A percentile compares a stretch with the other conserved stretches of the same genome.
Evolutionary conservation across 116 monocot genomes (phyloP).

Genomic region (Zostera marina): DNA sequence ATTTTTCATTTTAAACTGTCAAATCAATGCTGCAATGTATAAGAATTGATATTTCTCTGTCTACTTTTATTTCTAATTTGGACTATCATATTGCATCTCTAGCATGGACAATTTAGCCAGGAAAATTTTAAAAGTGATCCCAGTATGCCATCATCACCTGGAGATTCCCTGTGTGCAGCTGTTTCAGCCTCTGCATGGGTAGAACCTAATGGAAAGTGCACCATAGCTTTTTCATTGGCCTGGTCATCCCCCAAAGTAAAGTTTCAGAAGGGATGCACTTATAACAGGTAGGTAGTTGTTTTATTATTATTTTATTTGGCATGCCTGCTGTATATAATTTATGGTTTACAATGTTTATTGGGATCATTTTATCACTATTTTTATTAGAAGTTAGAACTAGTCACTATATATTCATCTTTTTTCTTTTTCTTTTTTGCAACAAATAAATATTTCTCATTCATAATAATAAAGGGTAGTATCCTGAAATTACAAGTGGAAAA

Average conservation of each 20-base stretch:
- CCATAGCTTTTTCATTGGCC: slow-evolving; percentile 76
- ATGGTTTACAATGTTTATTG: neutral
- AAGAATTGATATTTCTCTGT: neutral
- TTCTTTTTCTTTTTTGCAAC: too few relatives aligned
- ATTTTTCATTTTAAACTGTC: too few relatives aligned
- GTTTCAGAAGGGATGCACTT: slow-evolving; percentile 83
- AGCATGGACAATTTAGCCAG: slow-evolving; percentile 71
- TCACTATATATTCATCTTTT: too few relatives aligned
- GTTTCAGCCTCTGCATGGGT: slow-evolving; percentile 93
- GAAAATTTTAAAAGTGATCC: slow-evolving; percentile 57
- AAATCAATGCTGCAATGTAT: too few relatives aligned
- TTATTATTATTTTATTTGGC: neutral
- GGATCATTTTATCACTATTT: neutral
- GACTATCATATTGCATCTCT: neutral
- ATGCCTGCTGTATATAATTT: neutral
- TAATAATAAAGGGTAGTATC: too few relatives aligned
- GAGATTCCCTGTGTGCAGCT: slow-evolving; percentile 69
- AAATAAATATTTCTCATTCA: too few relatives aligned
- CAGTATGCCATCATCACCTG: slow-evolving; percentile 59
- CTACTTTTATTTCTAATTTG: neutral
- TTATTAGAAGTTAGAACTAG: neutral
- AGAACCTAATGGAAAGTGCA: slow-evolving; percentile 85
- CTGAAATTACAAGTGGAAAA: too few relatives aligned
- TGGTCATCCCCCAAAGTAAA: slow-evolving; percentile 97
- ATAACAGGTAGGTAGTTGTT: slow-evolving; percentile 47